These are phyloP conservation scores for Podosphaera aphanis DNA, from an alignment of 2,329 filamentous ascomycete species.

Conservation along the genomic window DNA sequence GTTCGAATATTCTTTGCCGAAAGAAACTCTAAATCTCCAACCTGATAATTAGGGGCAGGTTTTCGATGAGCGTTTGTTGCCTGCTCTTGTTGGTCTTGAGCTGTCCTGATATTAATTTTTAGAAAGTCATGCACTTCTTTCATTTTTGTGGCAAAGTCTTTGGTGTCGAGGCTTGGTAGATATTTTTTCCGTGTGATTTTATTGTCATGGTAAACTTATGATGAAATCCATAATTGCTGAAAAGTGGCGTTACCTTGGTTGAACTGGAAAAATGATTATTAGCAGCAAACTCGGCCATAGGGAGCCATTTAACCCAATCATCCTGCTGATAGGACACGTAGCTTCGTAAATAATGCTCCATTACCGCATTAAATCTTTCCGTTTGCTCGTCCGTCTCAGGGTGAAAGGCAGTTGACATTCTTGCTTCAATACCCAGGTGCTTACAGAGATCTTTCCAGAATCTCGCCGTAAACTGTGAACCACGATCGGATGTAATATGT, in stretches of 20 bases:
- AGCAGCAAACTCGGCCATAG: no score
- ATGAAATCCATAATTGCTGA: no score
- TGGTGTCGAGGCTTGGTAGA: no score
- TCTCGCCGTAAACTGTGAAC: not conserved
- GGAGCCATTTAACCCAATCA: no score
- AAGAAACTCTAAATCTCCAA: conserved; percentile 1
- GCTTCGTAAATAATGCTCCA: conserved; percentile 1
- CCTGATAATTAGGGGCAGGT: not conserved
- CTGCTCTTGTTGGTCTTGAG: not conserved
- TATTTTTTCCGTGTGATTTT: no score
- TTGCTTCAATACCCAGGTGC: not conserved
- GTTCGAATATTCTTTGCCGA: conserved; percentile 1
- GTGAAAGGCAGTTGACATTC: conserved; percentile 3
- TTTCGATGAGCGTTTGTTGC: not conserved
- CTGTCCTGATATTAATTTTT: not conserved
- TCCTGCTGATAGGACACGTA: conserved; percentile 3
- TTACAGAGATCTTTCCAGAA: not conserved
- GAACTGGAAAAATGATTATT: no score
- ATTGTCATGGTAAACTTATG: no score
- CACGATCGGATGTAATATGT: not conserved
- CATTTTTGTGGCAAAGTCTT: not conserved
- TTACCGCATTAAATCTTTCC: conserved; percentile 1
- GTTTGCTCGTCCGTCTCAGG: conserved; percentile 1
- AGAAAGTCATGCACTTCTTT: not conserved
- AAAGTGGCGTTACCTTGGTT: no score